These are phyloP conservation scores for Aegilops speltoides DNA, from an alignment of 176 grass and related monocot genomes.

Conservation along the genomic window DNA sequence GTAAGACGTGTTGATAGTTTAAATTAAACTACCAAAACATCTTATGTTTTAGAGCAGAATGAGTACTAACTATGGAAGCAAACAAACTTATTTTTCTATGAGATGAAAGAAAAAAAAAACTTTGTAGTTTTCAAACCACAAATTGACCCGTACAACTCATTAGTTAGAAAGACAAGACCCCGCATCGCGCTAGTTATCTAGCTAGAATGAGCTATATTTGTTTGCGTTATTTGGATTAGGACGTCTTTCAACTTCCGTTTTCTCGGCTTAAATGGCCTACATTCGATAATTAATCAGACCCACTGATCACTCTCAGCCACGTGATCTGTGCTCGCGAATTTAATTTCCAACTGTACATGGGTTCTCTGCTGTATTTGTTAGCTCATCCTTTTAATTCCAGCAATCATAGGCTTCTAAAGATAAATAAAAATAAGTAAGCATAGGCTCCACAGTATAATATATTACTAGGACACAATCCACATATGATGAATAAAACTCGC, in stretches of 20 bases:
- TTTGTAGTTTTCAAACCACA: too few species aligned
- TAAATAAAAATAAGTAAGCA: neutral
- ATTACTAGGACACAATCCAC: too few species aligned
- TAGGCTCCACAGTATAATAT: too few species aligned
- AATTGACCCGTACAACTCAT: neutral
- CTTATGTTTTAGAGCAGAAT: too few species aligned
- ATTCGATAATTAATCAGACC: neutral
- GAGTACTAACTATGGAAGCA: neutral
- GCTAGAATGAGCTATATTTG: neutral
- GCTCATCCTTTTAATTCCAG: constrained; percentile 16
- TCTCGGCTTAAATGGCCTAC: constrained; percentile 9
- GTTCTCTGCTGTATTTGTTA: constrained; percentile 18
- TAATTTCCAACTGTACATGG: constrained; percentile 10
- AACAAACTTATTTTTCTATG: too few species aligned
- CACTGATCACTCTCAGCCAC: neutral
- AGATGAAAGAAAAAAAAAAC: neutral
- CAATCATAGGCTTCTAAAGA: neutral
- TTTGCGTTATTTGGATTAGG: neutral
- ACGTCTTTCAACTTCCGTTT: neutral
- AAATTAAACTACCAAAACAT: too few species aligned
- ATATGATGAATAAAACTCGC: too few species aligned
- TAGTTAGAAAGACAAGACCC: neutral
- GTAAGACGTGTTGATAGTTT: too few species aligned
- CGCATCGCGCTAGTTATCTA: neutral
- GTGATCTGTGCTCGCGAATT: neutral